Evolutionary conservation across 2,329 filamentous ascomycete species (phyloP), one percentile per base, ranked within the genome.

Genomic region (Phialophora verrucosa): DNA sequence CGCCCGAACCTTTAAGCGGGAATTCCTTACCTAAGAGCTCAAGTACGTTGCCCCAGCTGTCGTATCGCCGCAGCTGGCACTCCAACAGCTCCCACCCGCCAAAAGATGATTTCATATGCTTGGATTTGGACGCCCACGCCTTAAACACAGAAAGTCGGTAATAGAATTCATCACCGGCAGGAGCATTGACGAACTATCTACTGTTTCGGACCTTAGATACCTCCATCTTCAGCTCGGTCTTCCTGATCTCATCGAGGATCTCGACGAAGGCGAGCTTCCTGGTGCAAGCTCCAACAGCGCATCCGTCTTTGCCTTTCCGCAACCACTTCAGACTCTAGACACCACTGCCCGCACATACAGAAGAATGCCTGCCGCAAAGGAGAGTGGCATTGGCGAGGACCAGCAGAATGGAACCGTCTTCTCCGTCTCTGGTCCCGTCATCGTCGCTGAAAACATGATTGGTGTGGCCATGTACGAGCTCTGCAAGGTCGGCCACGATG

Each of bases 391-490:
- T 78, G 80, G 80, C 70, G 82, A 80, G 61, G 85, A 88, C 75
- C 81, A 83, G 63, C 81, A 86, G 73, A 81, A 85, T 83, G 89
- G 88, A 74, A 81, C 83, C 69, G 86, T 92, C 81, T 91, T 88
- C 82, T 91, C 89, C 70, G 83, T 92, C 74, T 91, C 89, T 71
- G 89, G 88, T 73, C 95, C 95, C 77, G 95, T 99, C 84, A 90
- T 99, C 75, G 87, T 99, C 74, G 95, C 94, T 78, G 94, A 98
- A 84, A 90, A 97, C 82, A 97, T 99, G 93, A 92, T 94, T 77
- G 95, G 95, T 80, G 95, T 95, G 86, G 93, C 95, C 80, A 99
- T 99, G 95, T 97, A 98, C 88, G 95, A 99, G 84, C 86, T 99
- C 84, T 93, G 96, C 79, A 91, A 87, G 83, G 94, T 99, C 74